phyloP scores from a whole-genome alignment of 2,329 filamentous ascomycete species.

The Pseudocercospora macadamiae region DNA sequence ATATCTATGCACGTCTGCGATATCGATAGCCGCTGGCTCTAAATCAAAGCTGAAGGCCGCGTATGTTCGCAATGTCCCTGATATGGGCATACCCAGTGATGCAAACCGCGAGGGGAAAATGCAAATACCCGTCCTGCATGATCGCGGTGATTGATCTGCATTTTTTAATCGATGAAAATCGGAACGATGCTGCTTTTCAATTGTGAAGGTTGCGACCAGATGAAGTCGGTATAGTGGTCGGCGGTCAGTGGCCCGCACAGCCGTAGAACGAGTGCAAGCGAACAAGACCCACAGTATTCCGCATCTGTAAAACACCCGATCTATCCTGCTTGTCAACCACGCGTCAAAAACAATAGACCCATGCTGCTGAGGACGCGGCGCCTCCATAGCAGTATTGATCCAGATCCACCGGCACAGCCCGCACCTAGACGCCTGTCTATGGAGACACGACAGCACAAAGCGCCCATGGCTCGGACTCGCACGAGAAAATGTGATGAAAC shows the following conservation, averaged over 20 bases:
- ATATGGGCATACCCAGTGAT: too few relatives aligned
- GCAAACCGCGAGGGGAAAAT: too few relatives aligned
- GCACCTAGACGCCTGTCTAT: background rate
- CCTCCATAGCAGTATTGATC: background rate
- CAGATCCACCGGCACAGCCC: background rate
- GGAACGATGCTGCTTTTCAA: too few relatives aligned
- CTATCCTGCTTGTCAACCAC: background rate
- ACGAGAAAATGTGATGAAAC: background rate
- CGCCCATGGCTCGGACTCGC: background rate
- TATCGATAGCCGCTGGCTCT: background rate
- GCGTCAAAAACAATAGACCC: background rate
- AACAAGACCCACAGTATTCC: background rate
- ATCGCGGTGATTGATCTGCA: background rate
- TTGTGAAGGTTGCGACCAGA: background rate
- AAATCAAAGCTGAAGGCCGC: background rate
- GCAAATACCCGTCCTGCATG: too few relatives aligned
- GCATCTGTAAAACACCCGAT: background rate
- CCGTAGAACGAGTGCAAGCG: background rate
- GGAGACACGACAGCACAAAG: conserved; percentile 3
- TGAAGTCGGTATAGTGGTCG: background rate
- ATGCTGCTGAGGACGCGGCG: background rate
- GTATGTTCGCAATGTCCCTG: too few relatives aligned
- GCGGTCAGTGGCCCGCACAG: background rate
- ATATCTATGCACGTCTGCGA: background rate
- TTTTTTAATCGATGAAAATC: background rate